Evolutionary conservation across 139 green algal species (phyloP).

Genomic region (Closterium sp.): DNA sequence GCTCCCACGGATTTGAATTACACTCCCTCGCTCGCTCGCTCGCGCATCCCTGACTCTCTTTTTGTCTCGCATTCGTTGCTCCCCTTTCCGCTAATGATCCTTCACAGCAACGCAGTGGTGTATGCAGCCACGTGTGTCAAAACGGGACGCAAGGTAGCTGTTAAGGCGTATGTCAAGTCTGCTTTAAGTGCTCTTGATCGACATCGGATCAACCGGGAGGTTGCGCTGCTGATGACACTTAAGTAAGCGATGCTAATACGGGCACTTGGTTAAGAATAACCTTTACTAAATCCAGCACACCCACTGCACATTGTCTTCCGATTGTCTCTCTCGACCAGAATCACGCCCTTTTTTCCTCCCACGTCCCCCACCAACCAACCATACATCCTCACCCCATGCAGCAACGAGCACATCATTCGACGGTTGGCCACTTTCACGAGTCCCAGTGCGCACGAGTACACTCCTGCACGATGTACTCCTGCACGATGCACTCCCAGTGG

Average conservation of each 20-base stretch:
- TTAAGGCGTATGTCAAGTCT: neutral
- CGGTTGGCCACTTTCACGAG: no score
- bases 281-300: neutral
- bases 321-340: neutral
- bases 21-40: no score
- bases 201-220: slow-evolving; percentile 33
- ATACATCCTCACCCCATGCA: neutral
- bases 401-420: neutral
- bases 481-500: no score
- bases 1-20: no score
- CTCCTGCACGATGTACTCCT: no score
- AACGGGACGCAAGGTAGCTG: neutral
- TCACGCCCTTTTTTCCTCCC: neutral
- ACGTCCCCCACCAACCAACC: neutral
- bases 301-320: neutral
- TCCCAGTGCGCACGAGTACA: no score
- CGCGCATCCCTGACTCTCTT: no score
- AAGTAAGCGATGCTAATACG: neutral
- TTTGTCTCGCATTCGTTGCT: no score
- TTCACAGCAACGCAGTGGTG: neutral
- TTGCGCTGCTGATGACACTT: slow-evolving; percentile 9
- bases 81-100: no score
- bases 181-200: slow-evolving; percentile 17
- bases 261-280: neutral
- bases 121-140: neutral